These are phyloP conservation scores for Sugiyamaella americana DNA, from an alignment of 805 yeast genomes.

Conservation along the genomic window DNA sequence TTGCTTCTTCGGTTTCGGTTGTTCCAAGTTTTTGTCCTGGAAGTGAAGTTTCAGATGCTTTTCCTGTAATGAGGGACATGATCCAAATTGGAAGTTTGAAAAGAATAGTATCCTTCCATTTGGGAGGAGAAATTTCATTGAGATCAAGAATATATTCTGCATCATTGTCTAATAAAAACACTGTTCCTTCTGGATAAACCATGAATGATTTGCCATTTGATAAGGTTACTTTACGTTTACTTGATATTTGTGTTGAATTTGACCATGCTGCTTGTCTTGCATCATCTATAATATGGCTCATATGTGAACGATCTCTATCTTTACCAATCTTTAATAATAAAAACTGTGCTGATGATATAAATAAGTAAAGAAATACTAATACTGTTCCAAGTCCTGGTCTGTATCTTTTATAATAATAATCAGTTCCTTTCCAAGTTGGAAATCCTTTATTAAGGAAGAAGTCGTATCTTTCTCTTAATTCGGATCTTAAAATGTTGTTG, in stretches of 20 bases:
- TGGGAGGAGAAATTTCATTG: constrained; percentile 29
- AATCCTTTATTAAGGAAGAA: constrained; percentile 78
- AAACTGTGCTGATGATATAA: constrained; percentile 55
- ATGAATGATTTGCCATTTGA: constrained; percentile 29
- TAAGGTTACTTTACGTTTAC: constrained; percentile 24
- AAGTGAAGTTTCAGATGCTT: constrained; percentile 6
- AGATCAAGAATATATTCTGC: constrained; percentile 29
- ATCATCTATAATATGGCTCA: constrained; percentile 33
- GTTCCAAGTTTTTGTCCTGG: constrained; percentile 8
- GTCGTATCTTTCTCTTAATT: constrained; percentile 69
- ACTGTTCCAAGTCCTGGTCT: constrained; percentile 59
- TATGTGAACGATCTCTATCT: constrained; percentile 50
- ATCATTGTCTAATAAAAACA: constrained; percentile 25
- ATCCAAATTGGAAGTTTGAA: constrained; percentile 23
- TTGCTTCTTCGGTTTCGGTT: background rate
- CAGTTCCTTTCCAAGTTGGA: constrained; percentile 72
- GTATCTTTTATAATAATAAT: constrained; percentile 55
- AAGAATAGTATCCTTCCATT: constrained; percentile 31
- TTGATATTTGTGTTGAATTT: constrained; percentile 4
- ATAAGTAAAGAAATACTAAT: constrained; percentile 42
- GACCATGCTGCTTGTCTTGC: constrained; percentile 30
- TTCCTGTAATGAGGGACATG: constrained; percentile 17
- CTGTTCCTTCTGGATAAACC: constrained; percentile 33
- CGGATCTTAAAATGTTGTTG: constrained; percentile 63
- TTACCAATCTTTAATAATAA: constrained; percentile 48